Percentiles rank a stretch among this genome's conserved stretches.
Conservation (phyloP, 805 yeast species). For the Sporopachydermia quercuum region DNA sequence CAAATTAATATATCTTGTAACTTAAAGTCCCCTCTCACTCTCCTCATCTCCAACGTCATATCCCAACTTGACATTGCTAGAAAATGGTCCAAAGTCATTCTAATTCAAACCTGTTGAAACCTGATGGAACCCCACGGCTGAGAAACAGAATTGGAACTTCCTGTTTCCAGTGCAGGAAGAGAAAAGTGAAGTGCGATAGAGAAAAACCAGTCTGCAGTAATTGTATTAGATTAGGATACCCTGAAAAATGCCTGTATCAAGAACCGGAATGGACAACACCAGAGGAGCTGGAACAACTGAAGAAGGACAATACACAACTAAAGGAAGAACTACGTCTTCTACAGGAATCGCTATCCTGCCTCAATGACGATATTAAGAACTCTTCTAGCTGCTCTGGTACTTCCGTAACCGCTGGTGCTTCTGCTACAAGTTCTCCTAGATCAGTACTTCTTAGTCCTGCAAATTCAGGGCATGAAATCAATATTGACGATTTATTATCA, state of each 20-base stretch:
- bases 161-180: background rate
- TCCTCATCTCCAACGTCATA: too few relatives aligned
- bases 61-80: too few relatives aligned
- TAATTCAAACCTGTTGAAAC: too few relatives aligned
- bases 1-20: too few relatives aligned
- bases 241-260: background rate
- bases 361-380: too few relatives aligned
- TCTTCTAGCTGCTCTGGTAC: too few relatives aligned
- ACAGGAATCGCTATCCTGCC: background rate
- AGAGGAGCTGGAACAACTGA: background rate
- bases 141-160: background rate
- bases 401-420: too few relatives aligned
- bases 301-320: background rate
- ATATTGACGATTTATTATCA: background rate
- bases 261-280: background rate
- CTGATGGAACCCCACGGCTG: background rate
- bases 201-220: background rate
- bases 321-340: background rate
- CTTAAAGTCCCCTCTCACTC: too few relatives aligned
- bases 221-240: background rate
- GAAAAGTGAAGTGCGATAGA: background rate
- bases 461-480: background rate
- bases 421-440: background rate
- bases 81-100: too few relatives aligned
- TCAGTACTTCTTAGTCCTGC: background rate